Base-by-base conservation (phyloP, 768 basidiomycete genomes). In the Tulasnella sp. region DNA sequence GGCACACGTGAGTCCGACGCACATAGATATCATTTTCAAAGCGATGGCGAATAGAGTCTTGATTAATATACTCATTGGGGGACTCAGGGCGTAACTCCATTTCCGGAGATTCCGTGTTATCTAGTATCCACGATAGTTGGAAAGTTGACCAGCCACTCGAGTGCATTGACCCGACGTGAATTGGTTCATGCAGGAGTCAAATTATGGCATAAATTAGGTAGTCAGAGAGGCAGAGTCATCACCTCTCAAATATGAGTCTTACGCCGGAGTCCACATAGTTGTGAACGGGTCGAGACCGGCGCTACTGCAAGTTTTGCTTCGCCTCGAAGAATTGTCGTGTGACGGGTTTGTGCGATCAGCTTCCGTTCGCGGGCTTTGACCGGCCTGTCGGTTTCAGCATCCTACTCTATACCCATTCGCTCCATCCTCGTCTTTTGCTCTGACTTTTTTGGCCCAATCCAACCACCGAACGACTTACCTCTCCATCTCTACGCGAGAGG, bases 301-400 rank as follows among this genome's bases (percentile, higher is more conserved):
- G 34, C 74, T 60, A 24, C 84, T 73, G 83, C 88, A 88, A 20
- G 85, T 85, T 80, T 88, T 85, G 2, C 82, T n/a, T n/a, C n/a
- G n/a, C n/a, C n/a, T n/a, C n/a, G n/a, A n/a, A n/a, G n/a, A n/a
- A n/a, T n/a, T n/a, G n/a, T n/a, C n/a, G n/a, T n/a, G n/a, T n/a
- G n/a, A n/a, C n/a, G n/a, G n/a, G n/a, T n/a, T n/a, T n/a, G n/a
- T n/a, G n/a, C n/a, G n/a, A n/a, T n/a, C n/a, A n/a, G n/a, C n/a
- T n/a, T n/a, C n/a, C n/a, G n/a, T n/a, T n/a, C n/a, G n/a, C n/a
- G n/a, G n/a, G n/a, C n/a, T n/a, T n/a, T n/a, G n/a, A n/a, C n/a
- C n/a, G n/a, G n/a, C n/a, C n/a, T n/a, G n/a, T n/a, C n/a, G n/a
- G n/a, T n/a, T n/a, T n/a, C n/a, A n/a, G n/a, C n/a, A n/a, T n/a